Percentiles rank a stretch among this genome's conserved stretches.
Evolutionary conservation across 177 flowering plant genomes (phyloP).

Genomic region (Vitis hybrid): DNA sequence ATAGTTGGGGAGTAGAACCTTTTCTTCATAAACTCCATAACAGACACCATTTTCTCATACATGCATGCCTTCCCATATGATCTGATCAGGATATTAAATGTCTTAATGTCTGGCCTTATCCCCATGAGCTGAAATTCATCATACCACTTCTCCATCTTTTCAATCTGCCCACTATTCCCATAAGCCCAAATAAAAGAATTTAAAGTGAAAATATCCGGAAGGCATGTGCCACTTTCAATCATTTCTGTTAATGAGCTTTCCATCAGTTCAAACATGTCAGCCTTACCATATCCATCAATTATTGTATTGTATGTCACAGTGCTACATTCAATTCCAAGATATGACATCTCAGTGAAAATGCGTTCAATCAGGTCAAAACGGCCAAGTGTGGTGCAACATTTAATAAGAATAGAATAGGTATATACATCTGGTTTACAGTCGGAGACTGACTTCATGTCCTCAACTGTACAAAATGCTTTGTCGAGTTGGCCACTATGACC

Average conservation of each 20-base stretch:
- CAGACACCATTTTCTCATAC: conserved; percentile 64
- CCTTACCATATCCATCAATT: conserved; percentile 93
- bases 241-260: conserved; percentile 58
- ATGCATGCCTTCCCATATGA: conserved; percentile 77
- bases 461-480: conserved; percentile 49
- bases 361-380: conserved; percentile 56
- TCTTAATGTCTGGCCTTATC: conserved; percentile 58
- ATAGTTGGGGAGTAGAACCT: conserved; percentile 64
- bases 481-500: conserved; percentile 62
- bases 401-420: conserved; percentile 69
- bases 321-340: conserved; percentile 56
- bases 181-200: conserved; percentile 80
- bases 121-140: conserved; percentile 86
- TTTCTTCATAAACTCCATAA: conserved; percentile 72
- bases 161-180: conserved; percentile 64
- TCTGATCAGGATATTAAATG: conserved; percentile 76
- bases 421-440: conserved; percentile 76
- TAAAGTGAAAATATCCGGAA: conserved; percentile 76
- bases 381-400: conserved; percentile 45
- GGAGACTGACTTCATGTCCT: conserved; percentile 64
- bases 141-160: conserved; percentile 85
- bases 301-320: conserved; percentile 74
- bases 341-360: conserved; percentile 70
- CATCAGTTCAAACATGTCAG: conserved; percentile 73
- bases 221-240: conserved; percentile 61